Evolutionary conservation across 768 basidiomycete genomes (phyloP), one percentile per base, ranked within the genome.

Genomic region (Lactarius sanguifluus): DNA sequence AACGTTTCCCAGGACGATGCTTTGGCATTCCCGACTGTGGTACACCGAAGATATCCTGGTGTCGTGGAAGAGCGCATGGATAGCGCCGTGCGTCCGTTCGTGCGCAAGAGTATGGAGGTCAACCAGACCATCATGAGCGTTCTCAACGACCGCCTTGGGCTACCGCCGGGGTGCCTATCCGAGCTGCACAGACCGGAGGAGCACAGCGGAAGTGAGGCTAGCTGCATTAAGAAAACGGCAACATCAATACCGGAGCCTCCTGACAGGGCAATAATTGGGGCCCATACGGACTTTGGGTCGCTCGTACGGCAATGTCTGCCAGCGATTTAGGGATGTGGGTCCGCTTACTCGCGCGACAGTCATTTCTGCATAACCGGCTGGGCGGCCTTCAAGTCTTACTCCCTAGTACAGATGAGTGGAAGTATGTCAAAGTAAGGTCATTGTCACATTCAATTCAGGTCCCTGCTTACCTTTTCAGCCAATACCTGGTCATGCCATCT

Each of bases 261-360:
- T 23, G 72, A 73, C 38, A 73, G 75, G 56, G 74, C 72, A 0
- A 74, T 75, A 9, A 70, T 79, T 38, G 76, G 76, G 18, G 74
- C 76, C 8, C 79, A 79, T 61, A 79, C 77, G 1, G 79, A 79
- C 66, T 79, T 77, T 56, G 77, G 77, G 4, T 76, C 75, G 1
- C 59, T 78, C 36, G 63, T 64, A 25, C 23, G 2, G 50, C 6
- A 4, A 47, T 13, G 3, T 23, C 28, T 36, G 0, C 38, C 38
- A 13, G 12, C 28, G 5, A 18, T 18, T 12, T 32, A 18, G 9
- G 7, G 30, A 34, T 50, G 5, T 16, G 18, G 23, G 52, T n/a
- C 23, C 41, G 36, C 41, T 56, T n/a, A 57, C 65, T 12, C 1
- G 10, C 20, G 38, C 36, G 13, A 56, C 25, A 58, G 63, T 41